Evolutionary conservation across 1,284 basidiomycete genomes (phyloP).

Genomic region (Tylopilus sp.): DNA sequence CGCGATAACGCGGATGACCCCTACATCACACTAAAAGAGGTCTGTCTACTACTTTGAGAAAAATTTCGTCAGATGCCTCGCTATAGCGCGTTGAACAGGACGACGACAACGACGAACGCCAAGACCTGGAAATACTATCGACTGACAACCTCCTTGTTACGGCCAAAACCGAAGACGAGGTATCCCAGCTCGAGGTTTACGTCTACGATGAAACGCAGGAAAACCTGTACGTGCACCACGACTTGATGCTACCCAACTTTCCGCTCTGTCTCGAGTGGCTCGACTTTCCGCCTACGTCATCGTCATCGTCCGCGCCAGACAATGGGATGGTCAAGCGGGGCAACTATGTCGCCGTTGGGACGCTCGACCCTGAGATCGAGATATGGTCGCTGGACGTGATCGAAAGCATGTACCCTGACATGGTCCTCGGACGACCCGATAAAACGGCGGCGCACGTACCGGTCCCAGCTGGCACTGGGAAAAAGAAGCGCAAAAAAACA

Average conservation of each 20-base stretch:
- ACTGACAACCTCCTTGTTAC: slow-evolving; percentile 91
- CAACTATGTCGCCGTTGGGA: slow-evolving; percentile 95
- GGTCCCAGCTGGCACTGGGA: slow-evolving; percentile 76
- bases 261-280: slow-evolving; percentile 99
- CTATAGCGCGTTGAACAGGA: slow-evolving; percentile 7
- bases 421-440: slow-evolving; percentile 87
- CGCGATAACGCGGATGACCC: slow-evolving; percentile 93
- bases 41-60: slow-evolving; percentile 35
- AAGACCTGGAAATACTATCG: slow-evolving; percentile 87
- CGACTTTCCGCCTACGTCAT: slow-evolving; percentile 77
- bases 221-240: slow-evolving; percentile 96
- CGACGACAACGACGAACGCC: slow-evolving; percentile 77
- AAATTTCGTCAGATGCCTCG: background rate
- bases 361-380: slow-evolving; percentile 97
- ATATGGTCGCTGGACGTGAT: slow-evolving; percentile 96
- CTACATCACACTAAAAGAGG: slow-evolving; percentile 94
- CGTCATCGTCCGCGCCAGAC: slow-evolving; percentile 18
- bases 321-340: slow-evolving; percentile 50
- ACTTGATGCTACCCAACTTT: slow-evolving; percentile 96
- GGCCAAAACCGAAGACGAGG: slow-evolving; percentile 96
- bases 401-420: slow-evolving; percentile 92
- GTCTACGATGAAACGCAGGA: slow-evolving; percentile 91
- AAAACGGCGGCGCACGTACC: slow-evolving; percentile 79
- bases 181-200: slow-evolving; percentile 94
- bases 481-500: slow-evolving; percentile 91